These are phyloP conservation scores for Nitzschia inconspicua DNA, from an alignment of 108 stramenopile species.

Conservation along the genomic window DNA sequence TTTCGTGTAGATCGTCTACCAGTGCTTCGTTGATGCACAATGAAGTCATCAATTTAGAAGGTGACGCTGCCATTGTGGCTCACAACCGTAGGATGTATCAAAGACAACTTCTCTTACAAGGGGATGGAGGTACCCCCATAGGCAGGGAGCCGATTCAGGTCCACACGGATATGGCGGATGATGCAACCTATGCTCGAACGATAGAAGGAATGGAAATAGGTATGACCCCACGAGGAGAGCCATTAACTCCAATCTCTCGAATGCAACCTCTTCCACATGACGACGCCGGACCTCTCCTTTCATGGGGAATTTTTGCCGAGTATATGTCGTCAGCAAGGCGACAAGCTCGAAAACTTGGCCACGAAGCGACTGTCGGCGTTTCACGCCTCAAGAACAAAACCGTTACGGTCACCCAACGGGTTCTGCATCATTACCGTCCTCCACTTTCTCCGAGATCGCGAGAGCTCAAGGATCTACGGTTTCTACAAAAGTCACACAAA, in stretches of 20 bases:
- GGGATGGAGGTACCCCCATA: not conserved
- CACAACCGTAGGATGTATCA: not conserved
- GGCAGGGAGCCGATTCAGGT: not conserved
- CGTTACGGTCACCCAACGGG: not conserved
- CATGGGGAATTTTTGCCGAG: not conserved
- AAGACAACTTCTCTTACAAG: not conserved
- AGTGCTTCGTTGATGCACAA: slow-evolving; percentile 16
- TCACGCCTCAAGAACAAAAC: not conserved
- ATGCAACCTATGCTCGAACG: not conserved
- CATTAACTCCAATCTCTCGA: not conserved
- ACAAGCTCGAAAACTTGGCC: slow-evolving; percentile 6
- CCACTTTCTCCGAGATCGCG: slow-evolving; percentile 33
- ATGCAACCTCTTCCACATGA: not conserved
- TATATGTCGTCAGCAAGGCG: not conserved
- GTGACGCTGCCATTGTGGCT: not conserved
- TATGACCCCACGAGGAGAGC: not conserved
- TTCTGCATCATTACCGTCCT: slow-evolving; percentile 28
- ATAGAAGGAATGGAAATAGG: slow-evolving; percentile 37
- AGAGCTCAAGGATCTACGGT: slow-evolving; percentile 31
- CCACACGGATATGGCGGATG: not conserved
- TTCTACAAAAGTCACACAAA: slow-evolving; percentile 36
- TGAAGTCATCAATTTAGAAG: slow-evolving; percentile 29
- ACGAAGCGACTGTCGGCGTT: slow-evolving; percentile 1
- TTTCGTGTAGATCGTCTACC: slow-evolving; percentile 19
- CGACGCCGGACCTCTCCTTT: not conserved